Evolutionary conservation across 257 asterid species (phyloP), one percentile per base, ranked within the genome.

Genomic region (Lycium ferocissimum): DNA sequence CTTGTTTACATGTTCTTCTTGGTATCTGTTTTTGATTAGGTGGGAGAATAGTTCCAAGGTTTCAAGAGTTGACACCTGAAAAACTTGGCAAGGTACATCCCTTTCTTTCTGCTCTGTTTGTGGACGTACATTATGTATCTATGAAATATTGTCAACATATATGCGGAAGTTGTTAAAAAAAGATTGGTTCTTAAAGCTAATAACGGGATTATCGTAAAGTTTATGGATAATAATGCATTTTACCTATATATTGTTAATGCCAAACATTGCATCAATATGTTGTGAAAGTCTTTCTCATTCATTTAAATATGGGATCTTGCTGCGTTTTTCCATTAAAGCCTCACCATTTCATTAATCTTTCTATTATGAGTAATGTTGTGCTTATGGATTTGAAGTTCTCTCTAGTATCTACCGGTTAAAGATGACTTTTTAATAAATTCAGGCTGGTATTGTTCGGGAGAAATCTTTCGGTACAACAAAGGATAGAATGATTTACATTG

Each of bases 371-470:
- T 58, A 78, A 56, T 56, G 51, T 35, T 43, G 62, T 12, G 56
- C 84, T 61, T 47, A 78, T 35, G 83, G 79, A 65, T 69, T 47
- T 49, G 51, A 67, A 83, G 83, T 26, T 78, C 82, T 26, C 65
- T 53, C 15, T 26, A 78, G 14, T 53, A 5, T 53, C 17, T 53
- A 22, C 18, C 17, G 17, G 65, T 47, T 53, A 53, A 78, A 53
- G 10, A 53, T 53, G 82, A 78, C 88, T 61, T 84, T 79, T 69
- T 12, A 40, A 56, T 17, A 47, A 65, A 43, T 81, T 26, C 92
- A 96, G 99, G 98, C 99, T 62, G 98, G 99, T 82, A 89, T 96
- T 92, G 97, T 96, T 86, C 92, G 99, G 87, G 98, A 96, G 89
- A 96, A 94, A 88, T 86, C 97, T 67, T 96, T 94, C 80, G 99